A percentile compares a stretch with the other conserved stretches of the same genome.
phyloP scores from a whole-genome alignment of 768 basidiomycete species.

The Russula compacta region DNA sequence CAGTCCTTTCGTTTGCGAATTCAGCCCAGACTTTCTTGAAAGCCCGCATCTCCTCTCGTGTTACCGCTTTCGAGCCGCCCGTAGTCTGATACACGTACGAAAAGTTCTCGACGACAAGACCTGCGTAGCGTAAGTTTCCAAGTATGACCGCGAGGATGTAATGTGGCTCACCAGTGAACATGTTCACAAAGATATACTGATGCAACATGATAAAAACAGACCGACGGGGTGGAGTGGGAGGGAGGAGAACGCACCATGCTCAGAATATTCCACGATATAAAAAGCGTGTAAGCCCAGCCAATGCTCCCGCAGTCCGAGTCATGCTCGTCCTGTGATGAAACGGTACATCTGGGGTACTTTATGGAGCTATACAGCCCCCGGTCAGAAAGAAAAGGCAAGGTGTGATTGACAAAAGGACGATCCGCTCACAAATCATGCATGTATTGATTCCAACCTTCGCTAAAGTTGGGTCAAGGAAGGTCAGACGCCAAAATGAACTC shows the following conservation, averaged over 20 bases:
- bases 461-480: constrained; percentile 24
- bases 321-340: constrained; percentile 33
- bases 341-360: constrained; percentile 75
- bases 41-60: constrained; percentile 82
- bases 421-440: constrained; percentile 88
- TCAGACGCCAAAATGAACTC: neutral
- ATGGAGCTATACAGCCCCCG: constrained; percentile 42
- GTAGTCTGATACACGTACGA: constrained; percentile 90
- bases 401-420: neutral
- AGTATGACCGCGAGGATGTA: neutral
- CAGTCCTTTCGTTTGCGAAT: constrained; percentile 70
- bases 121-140: constrained; percentile 25
- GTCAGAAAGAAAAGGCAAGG: neutral
- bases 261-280: constrained; percentile 91
- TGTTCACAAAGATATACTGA: constrained; percentile 91
- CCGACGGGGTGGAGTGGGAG: neutral
- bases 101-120: constrained; percentile 93
- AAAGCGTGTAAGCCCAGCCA: constrained; percentile 75
- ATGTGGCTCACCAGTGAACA: constrained; percentile 69
- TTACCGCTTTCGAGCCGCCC: constrained; percentile 71
- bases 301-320: constrained; percentile 85
- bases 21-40: constrained; percentile 95
- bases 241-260: constrained; percentile 67
- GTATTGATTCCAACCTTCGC: constrained; percentile 94
- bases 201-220: neutral